Percentiles rank a stretch among this genome's conserved stretches.
Evolutionary conservation across 257 asterid species (phyloP).

Genomic region (Gentiana macrophylla): DNA sequence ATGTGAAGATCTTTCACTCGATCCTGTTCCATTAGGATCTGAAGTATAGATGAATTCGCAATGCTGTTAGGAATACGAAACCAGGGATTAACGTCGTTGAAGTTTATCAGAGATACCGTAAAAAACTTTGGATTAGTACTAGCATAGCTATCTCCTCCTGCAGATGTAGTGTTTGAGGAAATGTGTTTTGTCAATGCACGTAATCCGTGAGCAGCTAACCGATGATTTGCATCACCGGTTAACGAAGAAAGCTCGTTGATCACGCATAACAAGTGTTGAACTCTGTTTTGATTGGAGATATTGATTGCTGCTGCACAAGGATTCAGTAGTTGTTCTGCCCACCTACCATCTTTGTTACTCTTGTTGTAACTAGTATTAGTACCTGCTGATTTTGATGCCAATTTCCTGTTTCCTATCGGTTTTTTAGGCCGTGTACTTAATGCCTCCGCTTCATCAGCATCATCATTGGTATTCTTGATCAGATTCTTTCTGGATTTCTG

Average conservation of each 20-base stretch:
- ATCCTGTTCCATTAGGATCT: constrained; percentile 40
- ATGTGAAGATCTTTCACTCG: constrained; percentile 52
- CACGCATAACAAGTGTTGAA: constrained; percentile 69
- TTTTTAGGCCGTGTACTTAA: constrained; percentile 10
- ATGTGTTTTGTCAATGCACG: constrained; percentile 53
- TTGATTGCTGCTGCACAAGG: constrained; percentile 80
- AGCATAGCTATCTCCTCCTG: constrained; percentile 29
- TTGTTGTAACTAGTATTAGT: constrained; percentile 17
- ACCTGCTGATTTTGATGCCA: constrained; percentile 13
- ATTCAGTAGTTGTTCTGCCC: constrained; percentile 89
- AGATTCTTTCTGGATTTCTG: constrained; percentile 15
- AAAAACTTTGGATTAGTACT: constrained; percentile 51
- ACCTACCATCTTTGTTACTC: constrained; percentile 58
- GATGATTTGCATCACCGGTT: constrained; percentile 68
- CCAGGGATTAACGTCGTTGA: constrained; percentile 82
- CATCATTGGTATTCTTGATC: constrained; percentile 17
- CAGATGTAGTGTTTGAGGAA: constrained; percentile 17
- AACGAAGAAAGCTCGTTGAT: constrained; percentile 59
- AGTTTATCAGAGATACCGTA: constrained; percentile 47
- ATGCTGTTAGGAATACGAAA: constrained; percentile 69
- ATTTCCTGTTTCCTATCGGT: constrained; percentile 27
- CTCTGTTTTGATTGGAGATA: constrained; percentile 43
- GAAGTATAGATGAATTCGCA: constrained; percentile 72
- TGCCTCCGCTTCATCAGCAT: constrained; percentile 13
- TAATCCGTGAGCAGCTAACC: constrained; percentile 73